Conservation (phyloP, 805 yeast species). For the Metschnikowia picachoensis region DNA sequence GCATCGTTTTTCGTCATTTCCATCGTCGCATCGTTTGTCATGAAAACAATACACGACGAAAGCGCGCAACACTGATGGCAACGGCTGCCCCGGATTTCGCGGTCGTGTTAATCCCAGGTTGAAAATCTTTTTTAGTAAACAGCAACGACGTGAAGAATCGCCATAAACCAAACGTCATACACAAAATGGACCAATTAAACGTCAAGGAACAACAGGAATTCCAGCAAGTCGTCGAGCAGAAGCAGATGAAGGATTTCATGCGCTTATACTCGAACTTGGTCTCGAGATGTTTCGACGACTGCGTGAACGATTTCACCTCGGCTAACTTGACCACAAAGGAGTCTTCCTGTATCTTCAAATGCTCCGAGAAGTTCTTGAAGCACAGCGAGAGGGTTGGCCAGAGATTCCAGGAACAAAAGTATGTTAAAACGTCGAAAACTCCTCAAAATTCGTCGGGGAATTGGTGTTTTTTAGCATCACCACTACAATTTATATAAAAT, state of each 20-base stretch:
- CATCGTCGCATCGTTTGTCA: too few species aligned
- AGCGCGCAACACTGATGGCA: too few species aligned
- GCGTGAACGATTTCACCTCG: slow-evolving; percentile 98
- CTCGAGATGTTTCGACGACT: slow-evolving; percentile 94
- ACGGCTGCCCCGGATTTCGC: slow-evolving; percentile 3
- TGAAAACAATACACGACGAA: too few species aligned
- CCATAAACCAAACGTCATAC: not conserved
- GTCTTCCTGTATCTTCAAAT: slow-evolving; percentile 77
- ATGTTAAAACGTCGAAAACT: slow-evolving; percentile 17
- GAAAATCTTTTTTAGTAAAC: slow-evolving; percentile 12
- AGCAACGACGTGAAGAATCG: not conserved
- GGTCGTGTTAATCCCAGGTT: slow-evolving; percentile 13
- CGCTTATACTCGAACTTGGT: slow-evolving; percentile 90
- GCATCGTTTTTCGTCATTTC: too few species aligned
- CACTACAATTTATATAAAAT: not conserved
- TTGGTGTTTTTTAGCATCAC: too few species aligned
- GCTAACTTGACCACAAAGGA: slow-evolving; percentile 82
- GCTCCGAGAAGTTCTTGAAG: slow-evolving; percentile 96
- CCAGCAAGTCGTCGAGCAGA: slow-evolving; percentile 91
- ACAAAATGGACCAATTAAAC: slow-evolving; percentile 87
- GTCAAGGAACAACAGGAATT: slow-evolving; percentile 95
- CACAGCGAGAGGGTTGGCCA: slow-evolving; percentile 98
- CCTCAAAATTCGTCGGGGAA: not conserved
- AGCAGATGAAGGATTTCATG: slow-evolving; percentile 99
- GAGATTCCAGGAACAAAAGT: slow-evolving; percentile 97